These are phyloP conservation scores for Botrytis medusae DNA, from an alignment of 2,329 filamentous ascomycete genomes.

Conservation along the genomic window DNA sequence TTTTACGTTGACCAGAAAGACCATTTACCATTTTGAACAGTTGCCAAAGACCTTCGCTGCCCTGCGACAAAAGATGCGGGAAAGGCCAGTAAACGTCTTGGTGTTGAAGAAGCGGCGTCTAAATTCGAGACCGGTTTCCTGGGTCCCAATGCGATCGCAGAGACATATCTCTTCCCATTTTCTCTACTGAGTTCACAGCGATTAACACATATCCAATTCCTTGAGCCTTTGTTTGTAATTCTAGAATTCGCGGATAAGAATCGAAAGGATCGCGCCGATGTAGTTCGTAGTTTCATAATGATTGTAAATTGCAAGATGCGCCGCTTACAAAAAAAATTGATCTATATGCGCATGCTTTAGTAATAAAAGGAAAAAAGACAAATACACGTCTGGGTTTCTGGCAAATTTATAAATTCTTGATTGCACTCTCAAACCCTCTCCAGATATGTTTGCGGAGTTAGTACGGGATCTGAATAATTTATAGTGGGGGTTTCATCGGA, in stretches of 20 bases:
- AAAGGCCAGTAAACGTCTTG: conserved; percentile 24
- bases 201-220: neutral
- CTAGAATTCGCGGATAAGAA: conserved; percentile 7
- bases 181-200: neutral
- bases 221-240: neutral
- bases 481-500: conserved; percentile 3
- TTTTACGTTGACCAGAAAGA: neutral
- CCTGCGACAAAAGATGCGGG: conserved; percentile 36
- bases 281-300: conserved; percentile 17
- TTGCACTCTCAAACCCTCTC: neutral
- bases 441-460: neutral
- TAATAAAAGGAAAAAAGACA: neutral
- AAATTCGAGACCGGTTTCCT: neutral
- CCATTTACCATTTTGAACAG: conserved; percentile 35
- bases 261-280: conserved; percentile 8
- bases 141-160: neutral
- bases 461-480: neutral
- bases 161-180: neutral
- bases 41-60: conserved; percentile 36
- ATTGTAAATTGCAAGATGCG: neutral
- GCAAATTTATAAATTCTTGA: neutral
- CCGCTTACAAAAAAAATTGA: neutral
- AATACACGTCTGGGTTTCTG: neutral
- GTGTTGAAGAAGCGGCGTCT: neutral
- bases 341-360: conserved; percentile 15